These are phyloP conservation scores for Aspergillus sclerotialis DNA, from an alignment of 2,329 filamentous ascomycete species.

Conservation along the genomic window DNA sequence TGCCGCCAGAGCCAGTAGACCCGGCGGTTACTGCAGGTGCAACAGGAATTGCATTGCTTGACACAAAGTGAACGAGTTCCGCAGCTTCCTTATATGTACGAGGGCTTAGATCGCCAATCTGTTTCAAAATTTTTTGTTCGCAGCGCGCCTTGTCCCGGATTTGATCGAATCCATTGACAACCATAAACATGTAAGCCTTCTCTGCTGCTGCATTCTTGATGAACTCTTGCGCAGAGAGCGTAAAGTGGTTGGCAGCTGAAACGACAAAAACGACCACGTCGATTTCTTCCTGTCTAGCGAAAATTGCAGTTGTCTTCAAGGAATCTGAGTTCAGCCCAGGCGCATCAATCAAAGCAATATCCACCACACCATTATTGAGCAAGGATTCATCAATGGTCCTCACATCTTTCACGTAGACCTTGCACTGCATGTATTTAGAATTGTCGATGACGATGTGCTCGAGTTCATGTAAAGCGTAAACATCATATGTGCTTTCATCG, in stretches of 20 bases:
- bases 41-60: slow-evolving; percentile 87
- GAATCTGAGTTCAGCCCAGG: slow-evolving; percentile 94
- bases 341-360: slow-evolving; percentile 95
- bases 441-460: slow-evolving; percentile 90
- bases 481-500: slow-evolving; percentile 90
- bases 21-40: slow-evolving; percentile 51
- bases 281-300: slow-evolving; percentile 95
- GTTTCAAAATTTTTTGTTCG: slow-evolving; percentile 86
- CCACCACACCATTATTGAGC: slow-evolving; percentile 94
- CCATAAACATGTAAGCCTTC: slow-evolving; percentile 98
- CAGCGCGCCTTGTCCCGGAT: slow-evolving; percentile 89
- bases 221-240: slow-evolving; percentile 94
- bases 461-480: slow-evolving; percentile 68
- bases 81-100: slow-evolving; percentile 85
- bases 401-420: slow-evolving; percentile 90
- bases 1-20: slow-evolving; percentile 42
- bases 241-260: slow-evolving; percentile 96
- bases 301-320: slow-evolving; percentile 93
- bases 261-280: slow-evolving; percentile 98
- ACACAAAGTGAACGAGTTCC: slow-evolving; percentile 95
- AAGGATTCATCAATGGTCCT: slow-evolving; percentile 86
- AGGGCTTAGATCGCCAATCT: slow-evolving; percentile 80
- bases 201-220: slow-evolving; percentile 92
- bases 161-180: slow-evolving; percentile 93
- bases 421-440: slow-evolving; percentile 84